phyloP scores from a whole-genome alignment of 2,329 filamentous ascomycete genomes.

The Diaporthe sp. region DNA sequence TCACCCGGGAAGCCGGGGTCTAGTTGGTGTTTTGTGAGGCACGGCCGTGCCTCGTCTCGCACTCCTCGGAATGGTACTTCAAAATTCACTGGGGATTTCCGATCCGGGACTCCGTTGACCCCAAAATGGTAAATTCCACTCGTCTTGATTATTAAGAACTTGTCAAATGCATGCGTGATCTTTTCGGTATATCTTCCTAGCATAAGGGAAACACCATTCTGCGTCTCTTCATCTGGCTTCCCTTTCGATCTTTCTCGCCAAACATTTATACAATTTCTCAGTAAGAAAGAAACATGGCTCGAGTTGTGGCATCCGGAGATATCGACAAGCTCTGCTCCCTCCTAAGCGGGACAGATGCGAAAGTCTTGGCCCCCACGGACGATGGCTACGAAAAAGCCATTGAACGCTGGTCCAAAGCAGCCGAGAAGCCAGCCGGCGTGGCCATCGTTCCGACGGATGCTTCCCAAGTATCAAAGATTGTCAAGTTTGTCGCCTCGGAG shows the following conservation, averaged over 20 bases:
- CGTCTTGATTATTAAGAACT: not conserved
- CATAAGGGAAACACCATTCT: not conserved
- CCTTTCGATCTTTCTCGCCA: not conserved
- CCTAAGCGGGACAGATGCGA: not conserved
- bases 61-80: not conserved
- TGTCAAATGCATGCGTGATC: not conserved
- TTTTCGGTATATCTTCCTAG: not conserved
- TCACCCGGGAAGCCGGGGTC: not conserved
- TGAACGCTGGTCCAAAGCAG: constrained; percentile 17
- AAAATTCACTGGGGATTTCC: not conserved
- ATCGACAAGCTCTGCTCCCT: not conserved
- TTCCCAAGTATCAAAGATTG: not conserved
- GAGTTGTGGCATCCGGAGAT: not conserved
- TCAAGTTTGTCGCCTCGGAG: not conserved
- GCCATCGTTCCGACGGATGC: not conserved
- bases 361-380: not conserved
- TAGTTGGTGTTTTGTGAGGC: not conserved
- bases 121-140: too few relatives aligned
- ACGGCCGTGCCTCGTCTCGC: not conserved
- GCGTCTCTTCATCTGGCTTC: not conserved
- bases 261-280: not conserved
- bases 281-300: not conserved
- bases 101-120: not conserved
- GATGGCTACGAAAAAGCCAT: not conserved
- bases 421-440: constrained; percentile 6